Evolutionary conservation across 768 basidiomycete genomes (phyloP), one percentile per base, ranked within the genome.

Genomic region (Trametes cubensis): DNA sequence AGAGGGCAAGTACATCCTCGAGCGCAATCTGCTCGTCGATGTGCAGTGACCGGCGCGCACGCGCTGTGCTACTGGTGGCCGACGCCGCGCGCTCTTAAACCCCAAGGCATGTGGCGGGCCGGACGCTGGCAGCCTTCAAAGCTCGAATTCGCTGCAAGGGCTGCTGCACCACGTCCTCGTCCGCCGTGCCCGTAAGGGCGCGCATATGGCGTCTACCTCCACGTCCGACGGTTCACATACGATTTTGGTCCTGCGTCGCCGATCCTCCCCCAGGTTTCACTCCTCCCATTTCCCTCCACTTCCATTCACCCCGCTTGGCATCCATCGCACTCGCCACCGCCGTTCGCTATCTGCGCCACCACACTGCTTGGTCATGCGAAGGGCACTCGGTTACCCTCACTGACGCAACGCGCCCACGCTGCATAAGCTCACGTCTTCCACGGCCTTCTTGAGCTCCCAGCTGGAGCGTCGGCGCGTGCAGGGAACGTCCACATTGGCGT

Each of bases 1-100:
- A 73, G 96, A 99, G 79, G 94, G 95, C 72, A 95, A 95, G 80
- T 97, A 86, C 76, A 98, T 99, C 73, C 90, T 99, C 65, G 96
- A 99, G 78, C 89, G 93, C 70, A 92, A 91, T 72, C 82, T 94
- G 70, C 88, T 94, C 70, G 82, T 87, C 68, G 92, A 94, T 70
- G 92, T 94, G 57, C 89, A 94, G 79, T 94, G 80, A 76, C 54
- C 49, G 38, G 58, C 61, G 45, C 58, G 65, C n/a, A 58, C 46
- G 61, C 57, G 56, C 34, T 34, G 34, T 15, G n/a, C 58, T n/a
- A 21, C 45, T 44, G 44, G 55, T 34, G 55, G 48, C 34, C 20
- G 48, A 15, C 41, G 45, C 40, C 23, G 25, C 34, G 23, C 18
- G 42, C 54, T 41, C 49, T 54, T 26, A 17, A 3, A 3, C 10